Conservation (phyloP, 257 asterid genomes). For the Jacaranda copaia region DNA sequence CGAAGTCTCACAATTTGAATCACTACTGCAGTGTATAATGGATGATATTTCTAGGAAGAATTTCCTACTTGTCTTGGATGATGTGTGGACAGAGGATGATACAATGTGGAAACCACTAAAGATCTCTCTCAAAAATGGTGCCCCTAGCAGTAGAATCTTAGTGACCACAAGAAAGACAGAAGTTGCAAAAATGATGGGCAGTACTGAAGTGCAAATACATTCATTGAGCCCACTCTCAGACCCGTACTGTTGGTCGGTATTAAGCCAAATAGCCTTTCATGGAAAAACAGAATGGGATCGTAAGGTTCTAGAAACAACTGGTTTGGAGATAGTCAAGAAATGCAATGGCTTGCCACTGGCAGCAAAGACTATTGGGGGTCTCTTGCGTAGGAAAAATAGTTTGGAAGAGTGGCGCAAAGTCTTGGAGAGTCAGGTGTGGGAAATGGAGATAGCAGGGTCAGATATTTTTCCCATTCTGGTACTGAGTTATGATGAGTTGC, state of each 20-base stretch:
- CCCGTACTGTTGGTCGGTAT: no score
- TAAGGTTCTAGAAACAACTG: background rate
- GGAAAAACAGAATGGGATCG: background rate
- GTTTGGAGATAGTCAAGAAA: slow-evolving; percentile 24
- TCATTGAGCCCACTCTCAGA: background rate
- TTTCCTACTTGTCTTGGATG: slow-evolving; percentile 47
- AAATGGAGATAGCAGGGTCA: background rate
- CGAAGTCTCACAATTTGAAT: slow-evolving; percentile 25
- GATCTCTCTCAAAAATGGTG: slow-evolving; percentile 30
- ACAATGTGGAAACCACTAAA: slow-evolving; percentile 40
- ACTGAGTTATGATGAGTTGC: slow-evolving; percentile 36
- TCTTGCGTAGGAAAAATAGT: background rate
- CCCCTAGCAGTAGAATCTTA: slow-evolving; percentile 40
- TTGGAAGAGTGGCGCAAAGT: background rate
- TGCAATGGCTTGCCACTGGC: slow-evolving; percentile 22
- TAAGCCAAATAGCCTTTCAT: background rate
- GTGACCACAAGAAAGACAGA: background rate
- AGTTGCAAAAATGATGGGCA: background rate
- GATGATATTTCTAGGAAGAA: slow-evolving; percentile 8
- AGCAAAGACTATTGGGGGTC: slow-evolving; percentile 13
- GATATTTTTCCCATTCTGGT: background rate
- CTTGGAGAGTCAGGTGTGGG: slow-evolving; percentile 25
- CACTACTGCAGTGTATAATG: slow-evolving; percentile 32
- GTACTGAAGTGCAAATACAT: background rate
- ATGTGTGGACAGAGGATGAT: slow-evolving; percentile 40